phyloP scores from a whole-genome alignment of 352 stramenopile species.

The Phytophthora ohioensis region DNA sequence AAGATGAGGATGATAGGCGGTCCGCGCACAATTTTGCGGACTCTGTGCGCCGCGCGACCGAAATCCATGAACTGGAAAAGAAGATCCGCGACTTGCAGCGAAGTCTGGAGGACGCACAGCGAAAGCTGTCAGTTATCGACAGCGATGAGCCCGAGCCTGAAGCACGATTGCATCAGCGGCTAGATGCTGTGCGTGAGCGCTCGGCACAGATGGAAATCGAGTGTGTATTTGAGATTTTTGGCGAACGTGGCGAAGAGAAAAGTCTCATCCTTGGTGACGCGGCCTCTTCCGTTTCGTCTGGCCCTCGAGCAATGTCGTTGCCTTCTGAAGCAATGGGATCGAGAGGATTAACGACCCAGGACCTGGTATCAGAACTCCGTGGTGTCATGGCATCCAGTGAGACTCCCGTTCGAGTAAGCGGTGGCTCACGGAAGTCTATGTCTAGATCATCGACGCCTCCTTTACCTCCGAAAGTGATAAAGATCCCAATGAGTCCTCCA shows the following conservation, averaged over 20 bases:
- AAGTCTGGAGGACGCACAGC: conserved; percentile 66
- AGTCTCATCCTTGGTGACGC: conserved; percentile 16
- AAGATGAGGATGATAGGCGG: conserved; percentile 40
- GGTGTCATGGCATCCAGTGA: conserved; percentile 80
- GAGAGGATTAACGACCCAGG: conserved; percentile 52
- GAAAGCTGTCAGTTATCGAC: conserved; percentile 68
- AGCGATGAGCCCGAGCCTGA: conserved; percentile 63
- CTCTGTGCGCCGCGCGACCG: conserved; percentile 37
- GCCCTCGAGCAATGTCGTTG: conserved; percentile 26
- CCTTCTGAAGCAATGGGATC: conserved; percentile 19
- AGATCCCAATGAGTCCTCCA: conserved; percentile 27
- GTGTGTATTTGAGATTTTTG: conserved; percentile 62
- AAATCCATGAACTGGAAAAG: conserved; percentile 66
- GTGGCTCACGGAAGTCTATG: conserved; percentile 37
- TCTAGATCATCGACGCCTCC: conserved; percentile 36
- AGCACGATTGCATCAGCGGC: conserved; percentile 25
- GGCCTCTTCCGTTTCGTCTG: conserved; percentile 23
- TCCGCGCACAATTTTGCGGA: conserved; percentile 29
- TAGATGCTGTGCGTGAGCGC: conserved; percentile 56
- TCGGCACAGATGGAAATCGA: conserved; percentile 57
- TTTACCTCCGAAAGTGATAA: conserved; percentile 13
- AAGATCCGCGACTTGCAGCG: conserved; percentile 73
- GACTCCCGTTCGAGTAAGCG: conserved; percentile 40
- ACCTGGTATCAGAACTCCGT: conserved; percentile 63
- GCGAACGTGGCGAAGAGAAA: conserved; percentile 36